Evolutionary conservation across 148 eudicot genomes (phyloP), one percentile per base, ranked within the genome.

Genomic region (Rhododendron simsii): DNA sequence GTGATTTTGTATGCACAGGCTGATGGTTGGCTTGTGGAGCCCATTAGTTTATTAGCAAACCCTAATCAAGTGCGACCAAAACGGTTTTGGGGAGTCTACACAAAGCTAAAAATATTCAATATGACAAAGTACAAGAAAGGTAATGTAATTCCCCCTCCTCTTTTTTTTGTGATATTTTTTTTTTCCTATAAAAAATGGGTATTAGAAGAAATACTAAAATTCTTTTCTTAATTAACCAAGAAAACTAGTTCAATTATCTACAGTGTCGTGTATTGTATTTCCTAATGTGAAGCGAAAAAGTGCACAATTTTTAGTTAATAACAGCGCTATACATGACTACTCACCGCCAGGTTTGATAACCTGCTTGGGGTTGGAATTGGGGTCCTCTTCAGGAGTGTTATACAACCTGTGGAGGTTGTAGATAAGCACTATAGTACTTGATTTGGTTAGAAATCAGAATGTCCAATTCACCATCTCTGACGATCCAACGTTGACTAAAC

Each of bases 11-110:
- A 30, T 33, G 39, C 87, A 86, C 91, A 96, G 99, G 98, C 98
- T 87, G 99, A 96, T 91, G 99, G 98, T 44, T 96, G 98, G 99
- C 93, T 92, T 83, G 98, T 96, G 90, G 94, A 93, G 82, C 89
- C 85, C 89, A 96, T 96, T 63, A 91, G 94, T 88, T 90, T 96
- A 85, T 90, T 96, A 86, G 89, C 93, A 88, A 96, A 96, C 84
- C 99, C 99, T 14, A 96, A 96, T 88, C 94, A 89, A 87, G 90
- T 95, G 67, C 93, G 99, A n/a, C 99, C 99, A 16, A 85, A 88
- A 86, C 93, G 99, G 84, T 96, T 96, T 89, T 96, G 99, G 98
- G 99, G 99, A 84, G 99, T 96, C 81, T 96, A 95, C 90, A 96
- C 99, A 44, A 96, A 96, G 91, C 92, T 96, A 33, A 96, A 96